phyloP scores from a whole-genome alignment of 2,329 filamentous ascomycete genomes.

The Akanthomyces lecanii region DNA sequence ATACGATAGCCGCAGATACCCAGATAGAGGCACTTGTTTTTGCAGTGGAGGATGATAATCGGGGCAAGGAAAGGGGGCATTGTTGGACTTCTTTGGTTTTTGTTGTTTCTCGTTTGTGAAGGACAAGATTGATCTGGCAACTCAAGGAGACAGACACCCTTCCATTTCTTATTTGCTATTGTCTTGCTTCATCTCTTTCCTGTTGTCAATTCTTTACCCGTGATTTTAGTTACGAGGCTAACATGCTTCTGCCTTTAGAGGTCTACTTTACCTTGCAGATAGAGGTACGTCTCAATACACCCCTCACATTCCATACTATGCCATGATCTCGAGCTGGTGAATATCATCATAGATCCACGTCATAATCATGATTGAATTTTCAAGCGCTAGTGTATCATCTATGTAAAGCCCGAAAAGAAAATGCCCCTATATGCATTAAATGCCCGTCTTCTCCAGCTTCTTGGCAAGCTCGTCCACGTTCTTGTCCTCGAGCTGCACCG shows the following conservation, averaged over 20 bases:
- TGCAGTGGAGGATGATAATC: slow-evolving; percentile 7
- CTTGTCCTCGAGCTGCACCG: slow-evolving; percentile 65
- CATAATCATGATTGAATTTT: slow-evolving; percentile 20
- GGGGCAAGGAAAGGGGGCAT: not conserved
- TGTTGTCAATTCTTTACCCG: not conserved
- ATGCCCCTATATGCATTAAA: slow-evolving; percentile 32
- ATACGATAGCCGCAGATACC: slow-evolving; percentile 14
- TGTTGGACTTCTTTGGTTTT: not conserved
- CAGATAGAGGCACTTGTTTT: not conserved
- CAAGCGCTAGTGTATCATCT: slow-evolving; percentile 26
- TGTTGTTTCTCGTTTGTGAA: not conserved
- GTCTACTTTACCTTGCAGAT: not conserved
- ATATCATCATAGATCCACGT: not conserved
- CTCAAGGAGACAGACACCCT: not conserved
- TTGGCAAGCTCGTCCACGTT: slow-evolving; percentile 78
- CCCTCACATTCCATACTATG: not conserved
- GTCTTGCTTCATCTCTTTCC: not conserved
- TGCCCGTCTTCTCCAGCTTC: slow-evolving; percentile 66
- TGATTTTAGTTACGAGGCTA: not conserved
- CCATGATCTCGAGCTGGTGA: too few relatives aligned
- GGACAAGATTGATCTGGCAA: not conserved
- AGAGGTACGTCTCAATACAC: slow-evolving; percentile 7
- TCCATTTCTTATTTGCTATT: not conserved
- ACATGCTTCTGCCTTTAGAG: not conserved
- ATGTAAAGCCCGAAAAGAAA: slow-evolving; percentile 14